Base-by-base conservation (phyloP, 805 yeast species). In the Candida taoyuanica region DNA sequence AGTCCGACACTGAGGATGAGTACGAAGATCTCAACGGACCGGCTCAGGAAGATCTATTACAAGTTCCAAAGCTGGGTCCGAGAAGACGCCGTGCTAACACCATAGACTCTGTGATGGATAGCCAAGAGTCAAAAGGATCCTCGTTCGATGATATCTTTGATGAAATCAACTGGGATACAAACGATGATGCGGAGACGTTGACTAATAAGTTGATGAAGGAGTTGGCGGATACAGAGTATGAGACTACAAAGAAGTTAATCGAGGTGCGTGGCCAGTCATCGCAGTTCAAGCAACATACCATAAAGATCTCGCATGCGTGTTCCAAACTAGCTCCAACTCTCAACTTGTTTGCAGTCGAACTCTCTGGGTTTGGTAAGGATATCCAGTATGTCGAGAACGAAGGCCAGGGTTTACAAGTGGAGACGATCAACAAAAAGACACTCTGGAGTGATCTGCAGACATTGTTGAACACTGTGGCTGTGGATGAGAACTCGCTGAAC, bases 331-430 rank as follows among this genome's bases (percentile, higher is more conserved):
- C 71, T 37, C 76, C 79, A 2, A 58, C 71, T 13, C 59, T 82
- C 37, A 71, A 77, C 3, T 63, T 73, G 23, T 78, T 78, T 46
- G 67, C 76, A 13, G 78, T 80, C 46, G 85, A 81, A 44, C 60
- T 81, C 34, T 70, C 78, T 12, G 71, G 79, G 3, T 74, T 86
- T 26, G 73, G 79, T 12, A 76, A 76, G 3, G 91, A 84, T 43
- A 76, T 89, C 35, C 72, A 74, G 32, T 74, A 71, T 36, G 78
- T 88, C 29, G 95, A 87, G 53, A 67, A 69, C 25, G 84, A 81
- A 54, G 79, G 89, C 3, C 77, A 82, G 50, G 95, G 95, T 34
- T 60, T 87, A 14, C 96, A 89, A 60, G 81, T 89, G 6, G 81
- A 80, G 48, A 76, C 91, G 5, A 78, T 85, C 31, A 89, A 89